phyloP scores from a whole-genome alignment of 805 yeast genomes.

The Tetrapisispora taiwanensis region DNA sequence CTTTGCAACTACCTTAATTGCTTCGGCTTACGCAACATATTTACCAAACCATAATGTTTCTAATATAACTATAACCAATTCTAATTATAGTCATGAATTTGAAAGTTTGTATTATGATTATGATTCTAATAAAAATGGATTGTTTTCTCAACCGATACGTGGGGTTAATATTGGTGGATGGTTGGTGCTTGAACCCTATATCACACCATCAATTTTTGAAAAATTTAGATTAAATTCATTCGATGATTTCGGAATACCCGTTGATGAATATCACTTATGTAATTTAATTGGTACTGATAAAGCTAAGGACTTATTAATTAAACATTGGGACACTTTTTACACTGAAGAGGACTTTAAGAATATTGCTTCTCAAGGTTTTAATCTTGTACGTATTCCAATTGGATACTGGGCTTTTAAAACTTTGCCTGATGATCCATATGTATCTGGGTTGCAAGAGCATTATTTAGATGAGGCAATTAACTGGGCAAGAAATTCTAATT shows the following conservation, averaged over 20 bases:
- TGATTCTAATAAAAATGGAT: background rate
- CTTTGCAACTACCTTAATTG: background rate
- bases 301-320: conserved; percentile 25
- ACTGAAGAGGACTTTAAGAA: conserved; percentile 56
- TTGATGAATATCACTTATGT: conserved; percentile 53
- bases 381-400: conserved; percentile 77
- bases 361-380: conserved; percentile 55
- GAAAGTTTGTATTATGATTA: background rate
- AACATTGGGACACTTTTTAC: conserved; percentile 72
- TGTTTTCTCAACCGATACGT: conserved; percentile 6
- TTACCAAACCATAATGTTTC: background rate
- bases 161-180: conserved; percentile 63
- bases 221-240: conserved; percentile 1
- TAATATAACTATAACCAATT: background rate
- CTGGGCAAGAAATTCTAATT: conserved; percentile 55
- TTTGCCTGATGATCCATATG: conserved; percentile 66
- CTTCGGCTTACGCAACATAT: background rate
- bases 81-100: background rate
- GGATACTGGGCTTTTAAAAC: conserved; percentile 84
- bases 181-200: conserved; percentile 62
- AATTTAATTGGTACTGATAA: conserved; percentile 38
- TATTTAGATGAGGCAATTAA: conserved; percentile 66
- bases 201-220: conserved; percentile 53
- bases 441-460: conserved; percentile 54
- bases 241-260: conserved; percentile 12